Evolutionary conservation across 192 early-diverging fungal genomes (phyloP), one percentile per base, ranked within the genome.

Genomic region (Ramicandelaber brevisporus): DNA sequence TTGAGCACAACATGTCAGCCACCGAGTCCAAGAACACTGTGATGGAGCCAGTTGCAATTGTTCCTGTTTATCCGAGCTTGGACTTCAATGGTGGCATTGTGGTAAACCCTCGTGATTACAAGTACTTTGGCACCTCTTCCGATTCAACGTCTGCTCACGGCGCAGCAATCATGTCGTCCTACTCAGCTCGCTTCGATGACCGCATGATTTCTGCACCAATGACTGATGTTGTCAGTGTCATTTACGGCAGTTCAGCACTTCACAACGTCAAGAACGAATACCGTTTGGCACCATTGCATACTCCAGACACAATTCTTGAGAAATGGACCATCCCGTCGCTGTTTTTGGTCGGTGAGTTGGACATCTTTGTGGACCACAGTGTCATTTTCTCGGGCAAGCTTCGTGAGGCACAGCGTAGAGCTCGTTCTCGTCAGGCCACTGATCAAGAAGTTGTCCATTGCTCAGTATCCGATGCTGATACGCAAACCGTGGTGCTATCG

Each of bases 321-420:
- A 59, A 72, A 20, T 97, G 88, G 44, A 87, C 90, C n/a, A n/a
- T n/a, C n/a, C 74, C 76, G 14, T 76, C 75, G 0, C 87, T 79
- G 43, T 66, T 92, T 29, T 59, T 97, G 29, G 77, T 74, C 37
- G 90, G 90, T 21, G 90, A 97, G 38, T 90, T 88, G 42, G 90
- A 97, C 44, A 87, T 87, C 2, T 65, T 97, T 20, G 83, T 97
- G 3, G 90, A 97, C 50, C 87, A 97, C 49, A 86, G 86, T 2
- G 73, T 92, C 13, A 50, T 97, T 9, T 75, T 92, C 49, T 78
- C 80, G 5, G 78, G 68, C 5, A 68, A 80, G 8, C 48, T 97
- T n/a, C 69, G 87, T 20, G 63, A 68, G 14, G 83, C 85, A 25
- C 89, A 89, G 44, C 46, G 57, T 13, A 56, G 48, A 16, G 23